phyloP scores from a whole-genome alignment of 148 eudicot species.

The Suaeda aralocaspica region DNA sequence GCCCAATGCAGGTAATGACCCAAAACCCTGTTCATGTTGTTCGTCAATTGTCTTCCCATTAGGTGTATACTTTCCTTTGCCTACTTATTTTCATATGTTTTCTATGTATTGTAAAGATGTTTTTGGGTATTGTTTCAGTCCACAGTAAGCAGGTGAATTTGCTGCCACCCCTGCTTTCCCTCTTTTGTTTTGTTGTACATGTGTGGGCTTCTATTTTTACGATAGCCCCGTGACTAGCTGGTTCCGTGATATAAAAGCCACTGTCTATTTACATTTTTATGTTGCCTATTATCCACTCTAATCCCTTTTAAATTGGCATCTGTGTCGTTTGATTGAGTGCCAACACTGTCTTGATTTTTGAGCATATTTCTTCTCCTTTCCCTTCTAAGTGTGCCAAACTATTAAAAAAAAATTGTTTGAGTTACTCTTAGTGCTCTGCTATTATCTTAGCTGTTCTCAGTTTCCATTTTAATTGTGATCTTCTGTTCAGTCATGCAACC shows the following conservation, averaged over 20 bases:
- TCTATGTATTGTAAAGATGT: background rate
- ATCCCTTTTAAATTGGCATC: background rate
- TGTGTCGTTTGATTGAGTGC: background rate
- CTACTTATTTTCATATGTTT: background rate
- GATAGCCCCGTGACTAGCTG: too few species aligned
- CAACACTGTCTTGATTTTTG: background rate
- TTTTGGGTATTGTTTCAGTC: background rate
- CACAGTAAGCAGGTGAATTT: background rate
- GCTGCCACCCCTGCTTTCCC: too few species aligned
- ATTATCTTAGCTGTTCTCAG: background rate
- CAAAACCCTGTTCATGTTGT: constrained; percentile 5
- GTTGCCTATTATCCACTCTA: background rate
- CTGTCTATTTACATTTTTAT: background rate
- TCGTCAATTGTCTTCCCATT: background rate
- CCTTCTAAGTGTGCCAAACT: background rate
- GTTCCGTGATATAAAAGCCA: background rate
- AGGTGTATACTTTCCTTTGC: background rate
- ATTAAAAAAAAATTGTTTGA: too few species aligned
- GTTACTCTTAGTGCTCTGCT: background rate
- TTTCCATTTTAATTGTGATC: background rate
- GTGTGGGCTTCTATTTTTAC: too few species aligned
- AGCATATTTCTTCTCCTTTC: background rate
- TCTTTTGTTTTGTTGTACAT: too few species aligned
- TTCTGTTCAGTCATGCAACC: constrained; percentile 76
- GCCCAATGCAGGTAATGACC: constrained; percentile 88